Evolutionary conservation across 2,329 filamentous ascomycete genomes (phyloP).

Genomic region (Pseudovirgaria hyperparasitica): DNA sequence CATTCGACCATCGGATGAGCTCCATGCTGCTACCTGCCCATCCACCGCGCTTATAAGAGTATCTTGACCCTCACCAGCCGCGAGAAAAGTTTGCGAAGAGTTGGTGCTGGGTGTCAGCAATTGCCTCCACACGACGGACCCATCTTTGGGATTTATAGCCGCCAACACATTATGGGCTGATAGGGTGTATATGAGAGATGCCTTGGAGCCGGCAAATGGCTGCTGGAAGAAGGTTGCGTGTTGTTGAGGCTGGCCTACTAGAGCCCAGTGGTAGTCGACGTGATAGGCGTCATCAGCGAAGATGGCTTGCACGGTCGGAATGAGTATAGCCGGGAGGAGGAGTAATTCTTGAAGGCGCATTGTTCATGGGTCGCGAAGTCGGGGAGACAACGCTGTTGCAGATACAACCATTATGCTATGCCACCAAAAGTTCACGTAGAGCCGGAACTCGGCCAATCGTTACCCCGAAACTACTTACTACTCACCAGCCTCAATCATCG

Average conservation of each 20-base stretch:
- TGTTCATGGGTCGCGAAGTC: constrained; percentile 9
- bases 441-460: too few relatives aligned
- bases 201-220: constrained; percentile 67
- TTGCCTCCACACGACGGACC: constrained; percentile 78
- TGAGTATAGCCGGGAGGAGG: constrained; percentile 29
- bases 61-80: constrained; percentile 67
- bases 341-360: constrained; percentile 25
- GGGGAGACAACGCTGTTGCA: constrained; percentile 1
- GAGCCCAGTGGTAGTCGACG: constrained; percentile 84
- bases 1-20: constrained; percentile 66
- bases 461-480: too few relatives aligned
- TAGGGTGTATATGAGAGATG: constrained; percentile 81
- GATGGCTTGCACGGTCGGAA: constrained; percentile 49
- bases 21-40: constrained; percentile 64
- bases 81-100: constrained; percentile 35
- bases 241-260: constrained; percentile 70
- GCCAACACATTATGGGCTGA: constrained; percentile 75
- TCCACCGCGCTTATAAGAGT: constrained; percentile 64
- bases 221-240: constrained; percentile 91
- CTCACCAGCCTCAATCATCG: too few relatives aligned
- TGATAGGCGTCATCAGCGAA: constrained; percentile 85
- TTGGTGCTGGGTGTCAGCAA: constrained; percentile 38
- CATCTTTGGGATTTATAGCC: constrained; percentile 79
- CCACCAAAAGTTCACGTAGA: too few relatives aligned
- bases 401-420: too few relatives aligned